Evolutionary conservation across 306 rosid species (phyloP).

Genomic region (Heteromeles arbutifolia): DNA sequence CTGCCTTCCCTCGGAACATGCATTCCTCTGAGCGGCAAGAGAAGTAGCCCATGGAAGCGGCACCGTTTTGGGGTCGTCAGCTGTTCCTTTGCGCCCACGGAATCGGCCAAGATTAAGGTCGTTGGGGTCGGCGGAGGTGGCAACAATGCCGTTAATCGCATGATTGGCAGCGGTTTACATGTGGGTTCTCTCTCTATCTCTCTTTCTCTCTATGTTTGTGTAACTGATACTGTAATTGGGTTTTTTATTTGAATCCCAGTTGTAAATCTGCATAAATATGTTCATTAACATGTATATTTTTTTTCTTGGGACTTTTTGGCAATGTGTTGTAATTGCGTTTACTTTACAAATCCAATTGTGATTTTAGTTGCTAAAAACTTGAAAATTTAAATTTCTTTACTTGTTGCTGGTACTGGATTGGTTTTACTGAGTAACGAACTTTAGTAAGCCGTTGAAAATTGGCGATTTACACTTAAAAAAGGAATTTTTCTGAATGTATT

Average conservation of each 20-base stretch:
- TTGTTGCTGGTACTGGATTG: not conserved
- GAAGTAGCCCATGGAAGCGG: slow-evolving; percentile 19
- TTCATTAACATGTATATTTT: not conserved
- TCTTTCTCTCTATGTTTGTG: too few species aligned
- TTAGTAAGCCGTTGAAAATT: not conserved
- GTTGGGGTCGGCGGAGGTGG: slow-evolving; percentile 97
- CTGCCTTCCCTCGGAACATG: slow-evolving; percentile 18
- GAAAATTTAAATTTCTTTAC: not conserved
- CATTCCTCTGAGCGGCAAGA: slow-evolving; percentile 24
- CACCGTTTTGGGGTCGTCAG: slow-evolving; percentile 22
- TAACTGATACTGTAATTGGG: not conserved
- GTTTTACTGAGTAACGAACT: not conserved
- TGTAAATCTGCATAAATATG: not conserved
- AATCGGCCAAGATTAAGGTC: slow-evolving; percentile 85
- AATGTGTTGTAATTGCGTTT: not conserved
- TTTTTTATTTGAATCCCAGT: slow-evolving; percentile 2
- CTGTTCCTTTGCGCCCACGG: slow-evolving; percentile 54
- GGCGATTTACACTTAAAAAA: not conserved
- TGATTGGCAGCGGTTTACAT: slow-evolving; percentile 85
- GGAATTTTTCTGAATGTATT: not conserved
- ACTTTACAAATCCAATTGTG: not conserved
- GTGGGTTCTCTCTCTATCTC: slow-evolving; percentile 30
- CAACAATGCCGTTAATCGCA: slow-evolving; percentile 91
- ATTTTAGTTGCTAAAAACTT: not conserved
- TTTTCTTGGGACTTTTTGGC: not conserved